Conservation (phyloP, 2,329 filamentous ascomycete species). For the Colletotrichum chlorophyti region DNA sequence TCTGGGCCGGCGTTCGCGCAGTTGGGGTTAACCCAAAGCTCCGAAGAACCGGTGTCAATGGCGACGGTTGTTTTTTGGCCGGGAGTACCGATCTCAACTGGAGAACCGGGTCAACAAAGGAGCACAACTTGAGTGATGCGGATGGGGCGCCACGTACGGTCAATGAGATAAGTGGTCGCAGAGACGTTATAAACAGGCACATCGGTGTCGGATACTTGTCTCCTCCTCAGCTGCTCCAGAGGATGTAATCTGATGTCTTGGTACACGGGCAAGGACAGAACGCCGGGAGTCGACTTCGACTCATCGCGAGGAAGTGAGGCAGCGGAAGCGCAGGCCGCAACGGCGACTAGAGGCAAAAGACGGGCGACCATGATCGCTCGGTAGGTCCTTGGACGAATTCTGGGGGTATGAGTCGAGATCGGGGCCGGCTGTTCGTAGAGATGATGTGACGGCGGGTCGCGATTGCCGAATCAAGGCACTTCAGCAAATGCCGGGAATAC, state of each 20-base stretch:
- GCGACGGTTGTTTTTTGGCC: slow-evolving; percentile 52
- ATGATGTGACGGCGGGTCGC: background rate
- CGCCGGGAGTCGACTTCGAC: slow-evolving; percentile 6
- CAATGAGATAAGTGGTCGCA: slow-evolving; percentile 30
- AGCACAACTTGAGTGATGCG: no score
- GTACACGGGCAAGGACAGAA: slow-evolving; percentile 27
- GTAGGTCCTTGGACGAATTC: background rate
- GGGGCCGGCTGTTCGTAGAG: background rate
- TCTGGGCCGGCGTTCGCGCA: slow-evolving; percentile 47
- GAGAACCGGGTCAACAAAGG: background rate
- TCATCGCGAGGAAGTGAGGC: slow-evolving; percentile 9
- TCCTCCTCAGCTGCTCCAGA: slow-evolving; percentile 23
- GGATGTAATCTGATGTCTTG: slow-evolving; percentile 27
- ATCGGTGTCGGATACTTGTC: slow-evolving; percentile 23
- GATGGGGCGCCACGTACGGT: slow-evolving; percentile 9
- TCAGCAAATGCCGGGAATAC: background rate
- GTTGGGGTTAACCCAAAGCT: slow-evolving; percentile 62
- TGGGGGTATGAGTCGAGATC: background rate
- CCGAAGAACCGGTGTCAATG: slow-evolving; percentile 59
- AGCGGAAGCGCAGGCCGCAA: slow-evolving; percentile 15
- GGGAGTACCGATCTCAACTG: slow-evolving; percentile 41
- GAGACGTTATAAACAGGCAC: slow-evolving; percentile 27
- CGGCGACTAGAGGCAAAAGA: slow-evolving; percentile 2
- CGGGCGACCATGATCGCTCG: slow-evolving; percentile 9
- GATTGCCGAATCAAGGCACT: no score